Evolutionary conservation across 192 early-diverging fungal species (phyloP).

Genomic region (Coemansia sp.): DNA sequence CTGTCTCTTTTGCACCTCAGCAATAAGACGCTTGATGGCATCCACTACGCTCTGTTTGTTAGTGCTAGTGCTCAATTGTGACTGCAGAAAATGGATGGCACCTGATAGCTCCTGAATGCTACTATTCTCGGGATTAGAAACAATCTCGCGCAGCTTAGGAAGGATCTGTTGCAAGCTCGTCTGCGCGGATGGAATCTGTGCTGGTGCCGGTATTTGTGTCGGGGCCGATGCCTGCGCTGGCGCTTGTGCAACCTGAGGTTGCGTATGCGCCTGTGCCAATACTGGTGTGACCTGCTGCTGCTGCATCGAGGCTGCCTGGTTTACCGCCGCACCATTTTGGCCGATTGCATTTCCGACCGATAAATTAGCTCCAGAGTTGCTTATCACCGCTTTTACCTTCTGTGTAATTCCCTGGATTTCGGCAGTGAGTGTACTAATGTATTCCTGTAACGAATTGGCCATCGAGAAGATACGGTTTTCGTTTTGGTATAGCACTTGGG

Average conservation of each 20-base stretch:
- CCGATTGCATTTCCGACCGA: background rate
- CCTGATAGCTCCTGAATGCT: constrained; percentile 17
- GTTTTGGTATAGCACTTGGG: constrained; percentile 7
- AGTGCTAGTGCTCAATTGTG: background rate
- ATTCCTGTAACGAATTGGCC: constrained; percentile 35
- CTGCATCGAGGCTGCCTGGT: constrained; percentile 3
- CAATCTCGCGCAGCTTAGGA: constrained; percentile 17
- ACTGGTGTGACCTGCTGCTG: constrained; percentile 19
- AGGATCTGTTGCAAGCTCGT: constrained; percentile 1
- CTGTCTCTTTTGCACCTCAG: constrained; percentile 18
- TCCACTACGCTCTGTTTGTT: constrained; percentile 15
- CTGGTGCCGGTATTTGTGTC: constrained; percentile 2
- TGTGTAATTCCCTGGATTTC: constrained; percentile 15
- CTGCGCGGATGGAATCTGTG: background rate
- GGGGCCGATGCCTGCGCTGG: background rate
- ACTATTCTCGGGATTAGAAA: constrained; percentile 29
- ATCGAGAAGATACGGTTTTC: constrained; percentile 19
- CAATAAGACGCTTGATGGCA: constrained; percentile 6
- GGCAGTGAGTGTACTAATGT: constrained; percentile 13
- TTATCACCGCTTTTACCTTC: constrained; percentile 9
- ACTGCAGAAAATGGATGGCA: constrained; percentile 26
- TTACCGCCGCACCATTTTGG: constrained; percentile 9
- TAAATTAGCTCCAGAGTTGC: constrained; percentile 4
- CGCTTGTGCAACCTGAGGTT: background rate
- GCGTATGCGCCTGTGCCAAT: constrained; percentile 8